These are phyloP conservation scores for Rutstroemia sp. DNA, from an alignment of 2,329 filamentous ascomycete species.

Conservation along the genomic window DNA sequence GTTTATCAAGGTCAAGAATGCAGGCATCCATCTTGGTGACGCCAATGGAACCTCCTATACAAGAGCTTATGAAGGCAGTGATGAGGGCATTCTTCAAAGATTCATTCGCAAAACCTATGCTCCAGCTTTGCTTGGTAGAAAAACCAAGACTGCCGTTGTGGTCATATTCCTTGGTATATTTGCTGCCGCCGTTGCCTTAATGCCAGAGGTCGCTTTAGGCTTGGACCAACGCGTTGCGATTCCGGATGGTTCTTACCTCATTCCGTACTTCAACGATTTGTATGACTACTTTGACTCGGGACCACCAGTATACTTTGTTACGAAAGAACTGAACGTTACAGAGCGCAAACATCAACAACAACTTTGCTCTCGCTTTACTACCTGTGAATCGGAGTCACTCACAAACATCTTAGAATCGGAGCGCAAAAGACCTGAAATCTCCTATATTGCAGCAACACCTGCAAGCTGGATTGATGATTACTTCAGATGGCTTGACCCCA, in stretches of 20 bases:
- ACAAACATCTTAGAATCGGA: constrained; percentile 91
- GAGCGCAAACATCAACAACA: constrained; percentile 70
- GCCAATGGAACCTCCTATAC: constrained; percentile 47
- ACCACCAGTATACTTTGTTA: constrained; percentile 94
- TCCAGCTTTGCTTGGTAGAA: constrained; percentile 70
- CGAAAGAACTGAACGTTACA: constrained; percentile 72
- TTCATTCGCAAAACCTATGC: constrained; percentile 92
- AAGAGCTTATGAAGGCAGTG: constrained; percentile 46
- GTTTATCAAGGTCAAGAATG: constrained; percentile 73
- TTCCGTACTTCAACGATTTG: constrained; percentile 92
- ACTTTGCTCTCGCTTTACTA: constrained; percentile 84
- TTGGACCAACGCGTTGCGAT: constrained; percentile 93
- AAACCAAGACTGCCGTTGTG: constrained; percentile 69
- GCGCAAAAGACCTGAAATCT: constrained; percentile 78
- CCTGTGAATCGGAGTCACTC: constrained; percentile 76
- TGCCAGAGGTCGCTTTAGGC: constrained; percentile 79
- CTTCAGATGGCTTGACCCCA: constrained; percentile 92
- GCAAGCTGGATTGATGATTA: constrained; percentile 98
- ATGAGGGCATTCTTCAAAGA: constrained; percentile 74
- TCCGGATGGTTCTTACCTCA: constrained; percentile 88
- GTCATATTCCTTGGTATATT: constrained; percentile 82
- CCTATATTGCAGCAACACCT: constrained; percentile 79
- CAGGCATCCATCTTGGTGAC: constrained; percentile 56
- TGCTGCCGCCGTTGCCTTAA: constrained; percentile 72
- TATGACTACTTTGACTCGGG: constrained; percentile 88